Conservation (phyloP, 75 land plant species). For the Picea glauca region DNA sequence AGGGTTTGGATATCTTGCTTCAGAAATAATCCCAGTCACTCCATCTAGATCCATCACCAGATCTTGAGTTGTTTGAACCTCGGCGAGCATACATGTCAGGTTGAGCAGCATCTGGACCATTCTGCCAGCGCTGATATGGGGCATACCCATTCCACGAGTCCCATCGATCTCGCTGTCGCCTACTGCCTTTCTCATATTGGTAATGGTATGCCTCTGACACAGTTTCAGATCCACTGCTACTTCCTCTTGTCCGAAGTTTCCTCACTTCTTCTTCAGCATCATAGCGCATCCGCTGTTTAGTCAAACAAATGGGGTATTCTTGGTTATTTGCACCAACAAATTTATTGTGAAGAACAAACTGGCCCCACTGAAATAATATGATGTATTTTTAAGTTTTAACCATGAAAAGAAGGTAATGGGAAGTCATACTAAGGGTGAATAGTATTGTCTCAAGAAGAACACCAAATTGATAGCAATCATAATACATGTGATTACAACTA, state of each 20-base stretch:
- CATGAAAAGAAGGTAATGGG: not conserved
- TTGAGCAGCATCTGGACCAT: constrained; percentile 37
- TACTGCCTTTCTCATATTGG: constrained; percentile 31
- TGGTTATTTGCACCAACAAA: constrained; percentile 1
- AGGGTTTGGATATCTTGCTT: not conserved
- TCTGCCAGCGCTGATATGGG: constrained; percentile 50
- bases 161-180: constrained; percentile 49
- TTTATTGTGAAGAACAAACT: not conserved
- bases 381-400: not conserved
- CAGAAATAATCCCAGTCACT: constrained; percentile 1
- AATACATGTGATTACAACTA: not conserved
- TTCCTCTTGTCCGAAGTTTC: constrained; percentile 41
- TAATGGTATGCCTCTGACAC: constrained; percentile 32
- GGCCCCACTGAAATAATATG: not conserved
- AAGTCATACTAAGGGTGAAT: not conserved
- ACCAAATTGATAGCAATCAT: not conserved
- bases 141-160: constrained; percentile 49
- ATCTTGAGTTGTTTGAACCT: not conserved
- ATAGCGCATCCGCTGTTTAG: constrained; percentile 65
- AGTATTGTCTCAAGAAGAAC: not conserved
- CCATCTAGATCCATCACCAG: constrained; percentile 5
- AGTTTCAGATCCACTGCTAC: constrained; percentile 20
- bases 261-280: constrained; percentile 77
- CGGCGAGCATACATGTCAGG: constrained; percentile 9
- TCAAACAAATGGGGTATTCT: not conserved